Conservation (phyloP, 2,329 filamentous ascomycete genomes). For the Epichloe coenophiala region DNA sequence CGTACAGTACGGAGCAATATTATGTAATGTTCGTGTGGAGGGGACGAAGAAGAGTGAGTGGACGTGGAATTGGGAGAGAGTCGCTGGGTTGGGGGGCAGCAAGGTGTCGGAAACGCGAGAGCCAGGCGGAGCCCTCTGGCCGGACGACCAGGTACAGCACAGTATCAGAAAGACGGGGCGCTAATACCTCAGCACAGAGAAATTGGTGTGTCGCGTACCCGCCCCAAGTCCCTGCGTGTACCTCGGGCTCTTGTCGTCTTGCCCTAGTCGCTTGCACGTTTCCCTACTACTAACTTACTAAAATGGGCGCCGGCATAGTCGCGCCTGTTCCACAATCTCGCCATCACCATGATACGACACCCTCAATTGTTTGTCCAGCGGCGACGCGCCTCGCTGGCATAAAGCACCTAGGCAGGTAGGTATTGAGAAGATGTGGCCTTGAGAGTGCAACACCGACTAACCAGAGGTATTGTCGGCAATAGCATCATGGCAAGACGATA, state of each 20-base stretch:
- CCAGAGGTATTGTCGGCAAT: no score
- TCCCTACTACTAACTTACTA: no score
- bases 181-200: slow-evolving; percentile 20
- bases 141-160: slow-evolving; percentile 21
- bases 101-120: slow-evolving; percentile 4
- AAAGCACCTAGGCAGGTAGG: no score
- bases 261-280: neutral
- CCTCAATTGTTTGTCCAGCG: no score
- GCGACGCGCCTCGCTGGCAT: no score
- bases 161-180: slow-evolving; percentile 21
- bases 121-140: neutral
- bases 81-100: slow-evolving; percentile 16
- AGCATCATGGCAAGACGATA: no score
- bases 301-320: neutral
- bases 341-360: neutral
- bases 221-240: slow-evolving; percentile 21
- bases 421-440: no score
- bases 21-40: neutral
- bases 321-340: neutral
- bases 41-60: slow-evolving; percentile 16
- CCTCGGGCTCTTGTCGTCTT: no score
- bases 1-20: neutral
- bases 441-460: no score
- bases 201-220: slow-evolving; percentile 23
- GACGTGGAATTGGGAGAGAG: slow-evolving; percentile 12